Evolutionary conservation across 306 rosid species (phyloP), one percentile per base, ranked within the genome.

Genomic region (Malus sylvestris): DNA sequence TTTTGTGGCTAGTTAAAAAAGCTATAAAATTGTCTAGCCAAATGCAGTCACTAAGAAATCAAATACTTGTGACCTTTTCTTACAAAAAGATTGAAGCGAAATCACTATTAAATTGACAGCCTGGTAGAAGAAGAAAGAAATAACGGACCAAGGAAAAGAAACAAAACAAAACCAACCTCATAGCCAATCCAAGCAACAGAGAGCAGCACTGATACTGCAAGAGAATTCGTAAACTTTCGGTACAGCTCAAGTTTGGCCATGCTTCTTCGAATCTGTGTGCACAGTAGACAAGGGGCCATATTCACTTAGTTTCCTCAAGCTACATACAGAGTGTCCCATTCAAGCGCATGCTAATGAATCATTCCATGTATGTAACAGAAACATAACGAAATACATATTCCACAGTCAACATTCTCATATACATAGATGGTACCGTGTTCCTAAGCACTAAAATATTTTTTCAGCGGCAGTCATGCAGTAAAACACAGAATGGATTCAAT

Each of bases 161-260:
- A 55, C 33, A 44, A 63, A 61, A 76, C 16, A 80, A 78, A 68
- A 64, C 70, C 5, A 70, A 90, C 96, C 96, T 91, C 96, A 38
- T 88, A 87, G 49, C 93, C 91, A 72, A 91, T 91, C 93, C 96
- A 91, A 81, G 85, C 13, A 29, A 91, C 86, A 25, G 96, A 91
- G 61, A 88, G 88, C 76, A 91, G 79, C 76, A 91, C 91, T 33
- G 96, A 83, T 77, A 83, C 88, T 15, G 96, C 96, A 85, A 91
- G 93, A 73, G 82, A 81, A 84, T 91, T 88, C n/a, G 96, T 88
- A 80, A 91, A 91, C 68, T 85, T 91, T 82, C 93, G 79, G 91
- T 91, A 91, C 73, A 91, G 78, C 82, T 91, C 91, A 76, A 91
- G 93, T 82, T 91, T 91, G 68, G 84, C 90, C 62, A 81, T 67